Base-by-base conservation (phyloP, 768 basidiomycete species). In the Trametes villosa region DNA sequence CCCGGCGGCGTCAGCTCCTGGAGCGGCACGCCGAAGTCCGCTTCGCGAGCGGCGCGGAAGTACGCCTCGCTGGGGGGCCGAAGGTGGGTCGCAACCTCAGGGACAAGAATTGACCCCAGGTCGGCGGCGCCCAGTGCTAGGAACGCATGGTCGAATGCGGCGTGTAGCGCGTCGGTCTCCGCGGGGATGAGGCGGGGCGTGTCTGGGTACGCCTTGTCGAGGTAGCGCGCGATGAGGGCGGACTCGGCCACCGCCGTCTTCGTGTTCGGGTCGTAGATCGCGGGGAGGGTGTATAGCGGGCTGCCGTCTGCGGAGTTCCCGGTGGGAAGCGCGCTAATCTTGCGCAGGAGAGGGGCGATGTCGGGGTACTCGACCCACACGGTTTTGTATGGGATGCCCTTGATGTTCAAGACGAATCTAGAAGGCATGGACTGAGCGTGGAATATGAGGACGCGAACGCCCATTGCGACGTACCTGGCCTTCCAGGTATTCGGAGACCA, bases 281-380 rank as follows among this genome's bases (percentile, higher is more conserved):
- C 65, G 18, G 69, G 71, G 30, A 71, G 63, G 20, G 67, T 71
- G 62, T 71, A 73, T 27, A 56, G 38, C 3, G 66, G 65, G 1
- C 52, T 44, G 24, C 64, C 67, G 41, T 70, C 63, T 13, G 26
- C 29, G 15, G 30, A 30, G 17, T 12, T 48, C 18, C 17, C 45
- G 1, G 46, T 30, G 29, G 46, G 46, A 13, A 31, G 46, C 29
- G 46, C 46, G 29, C 46, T 29, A 20, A 78, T 57, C 53, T 77
- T 70, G 55, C 73, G 73, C 67, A 70, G 69, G 46, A 70, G 64
- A 0, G 51, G 27, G 50, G 70, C 77, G 51, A 87, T 80, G 53
- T 86, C 81, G 3, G 79, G 79, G 60, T 76, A 81, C 58, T 85
- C 83, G 54, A 85, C 67, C 79, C 80, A n/a, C n/a, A n/a, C n/a